These are phyloP conservation scores for Sanghuangporus weigelae DNA, from an alignment of 1,284 basidiomycete species.

Conservation along the genomic window DNA sequence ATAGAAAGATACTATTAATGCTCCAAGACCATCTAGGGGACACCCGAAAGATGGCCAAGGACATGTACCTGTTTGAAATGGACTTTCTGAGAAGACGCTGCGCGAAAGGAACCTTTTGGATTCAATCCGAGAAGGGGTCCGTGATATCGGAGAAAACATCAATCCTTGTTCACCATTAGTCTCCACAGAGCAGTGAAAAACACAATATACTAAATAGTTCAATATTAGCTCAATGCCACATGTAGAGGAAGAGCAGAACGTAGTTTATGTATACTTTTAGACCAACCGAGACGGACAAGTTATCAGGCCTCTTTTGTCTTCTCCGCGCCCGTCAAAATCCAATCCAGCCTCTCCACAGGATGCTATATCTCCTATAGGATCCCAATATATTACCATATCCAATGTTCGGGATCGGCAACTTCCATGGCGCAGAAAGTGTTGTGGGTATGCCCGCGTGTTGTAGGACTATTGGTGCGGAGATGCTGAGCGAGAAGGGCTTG, in stretches of 20 bases:
- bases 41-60: too few species aligned
- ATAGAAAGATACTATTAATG: too few species aligned
- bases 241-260: neutral
- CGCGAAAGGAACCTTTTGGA: neutral
- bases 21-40: too few species aligned
- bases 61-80: too few species aligned
- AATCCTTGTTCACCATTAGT: too few species aligned
- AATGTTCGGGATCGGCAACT: conserved; percentile 45
- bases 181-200: too few species aligned
- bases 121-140: neutral
- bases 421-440: conserved; percentile 59
- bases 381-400: conserved; percentile 56
- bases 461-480: conserved; percentile 58
- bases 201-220: neutral
- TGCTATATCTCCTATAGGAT: conserved; percentile 77
- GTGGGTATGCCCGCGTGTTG: conserved; percentile 69
- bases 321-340: conserved; percentile 65
- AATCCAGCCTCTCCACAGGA: conserved; percentile 85
- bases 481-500: conserved; percentile 47
- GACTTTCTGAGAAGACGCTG: neutral
- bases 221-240: neutral
- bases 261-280: neutral
- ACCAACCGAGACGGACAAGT: neutral
- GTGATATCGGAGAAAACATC: too few species aligned
- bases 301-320: neutral